Evolutionary conservation across 1,284 basidiomycete species (phyloP).

Genomic region (Leccinum fallax): DNA sequence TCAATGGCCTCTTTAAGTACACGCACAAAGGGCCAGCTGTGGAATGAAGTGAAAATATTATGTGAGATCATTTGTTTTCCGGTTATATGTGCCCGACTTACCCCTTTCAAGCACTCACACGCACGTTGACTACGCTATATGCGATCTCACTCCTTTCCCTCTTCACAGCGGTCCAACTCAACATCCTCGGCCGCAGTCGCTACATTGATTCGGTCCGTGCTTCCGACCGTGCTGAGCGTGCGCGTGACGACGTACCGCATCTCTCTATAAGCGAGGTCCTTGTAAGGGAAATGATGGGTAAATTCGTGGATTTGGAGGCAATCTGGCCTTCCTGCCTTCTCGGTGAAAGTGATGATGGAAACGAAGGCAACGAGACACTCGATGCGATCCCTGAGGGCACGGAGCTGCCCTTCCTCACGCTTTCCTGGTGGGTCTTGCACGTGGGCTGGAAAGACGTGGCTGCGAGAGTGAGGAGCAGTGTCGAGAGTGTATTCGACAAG

Average conservation of each 20-base stretch:
- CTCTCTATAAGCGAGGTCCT: slow-evolving; percentile 31
- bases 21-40: slow-evolving; percentile 70
- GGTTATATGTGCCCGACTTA: slow-evolving; percentile 5
- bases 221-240: slow-evolving; percentile 61
- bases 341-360: slow-evolving; percentile 14
- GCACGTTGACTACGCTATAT: slow-evolving; percentile 85
- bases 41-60: slow-evolving; percentile 83
- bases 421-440: slow-evolving; percentile 91
- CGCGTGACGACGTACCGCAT: slow-evolving; percentile 42
- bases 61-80: slow-evolving; percentile 46
- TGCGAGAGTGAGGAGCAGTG: slow-evolving; percentile 69
- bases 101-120: slow-evolving; percentile 66
- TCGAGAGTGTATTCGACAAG: slow-evolving; percentile 82
- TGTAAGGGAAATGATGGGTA: slow-evolving; percentile 27
- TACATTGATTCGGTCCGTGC: slow-evolving; percentile 76
- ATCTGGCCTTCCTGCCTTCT: slow-evolving; percentile 30
- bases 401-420: slow-evolving; percentile 79
- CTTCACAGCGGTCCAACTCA: slow-evolving; percentile 83
- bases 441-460: slow-evolving; percentile 86
- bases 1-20: slow-evolving; percentile 27
- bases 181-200: slow-evolving; percentile 78
- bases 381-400: slow-evolving; percentile 54
- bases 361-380: slow-evolving; percentile 22
- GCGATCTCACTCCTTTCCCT: slow-evolving; percentile 79
- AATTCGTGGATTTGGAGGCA: slow-evolving; percentile 27